Evolutionary conservation across 805 yeast species (phyloP).

Genomic region (Metschnikowia lunata): DNA sequence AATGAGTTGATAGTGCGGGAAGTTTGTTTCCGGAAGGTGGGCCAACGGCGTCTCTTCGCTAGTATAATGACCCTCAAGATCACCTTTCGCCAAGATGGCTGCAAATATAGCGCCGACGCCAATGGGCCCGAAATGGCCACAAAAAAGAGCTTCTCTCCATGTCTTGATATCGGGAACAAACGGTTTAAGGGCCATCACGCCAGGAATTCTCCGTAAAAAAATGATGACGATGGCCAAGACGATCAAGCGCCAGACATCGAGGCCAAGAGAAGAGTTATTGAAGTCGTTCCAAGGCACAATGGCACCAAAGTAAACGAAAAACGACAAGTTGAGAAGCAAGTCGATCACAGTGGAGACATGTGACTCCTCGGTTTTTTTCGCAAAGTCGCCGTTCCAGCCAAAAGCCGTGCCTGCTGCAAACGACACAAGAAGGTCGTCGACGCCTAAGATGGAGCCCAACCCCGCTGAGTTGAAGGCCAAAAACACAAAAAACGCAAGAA

Average conservation of each 20-base stretch:
- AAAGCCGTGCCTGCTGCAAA: constrained; percentile 93
- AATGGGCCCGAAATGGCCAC: constrained; percentile 95
- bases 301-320: constrained; percentile 86
- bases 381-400: constrained; percentile 91
- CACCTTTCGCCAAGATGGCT: constrained; percentile 70
- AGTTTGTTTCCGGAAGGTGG: constrained; percentile 41
- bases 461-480: constrained; percentile 85
- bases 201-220: constrained; percentile 77
- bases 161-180: constrained; percentile 81
- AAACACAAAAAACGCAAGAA: constrained; percentile 77
- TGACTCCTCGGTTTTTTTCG: constrained; percentile 74
- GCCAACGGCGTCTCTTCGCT: constrained; percentile 56
- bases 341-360: constrained; percentile 91
- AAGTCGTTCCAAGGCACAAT: constrained; percentile 84
- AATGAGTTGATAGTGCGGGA: constrained; percentile 55
- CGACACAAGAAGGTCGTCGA: constrained; percentile 82
- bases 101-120: constrained; percentile 94
- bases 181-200: constrained; percentile 68
- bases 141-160: constrained; percentile 91
- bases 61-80: constrained; percentile 50
- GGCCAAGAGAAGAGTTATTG: constrained; percentile 57
- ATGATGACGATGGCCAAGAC: constrained; percentile 70
- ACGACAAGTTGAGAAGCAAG: constrained; percentile 73
- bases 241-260: constrained; percentile 75
- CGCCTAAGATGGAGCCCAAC: constrained; percentile 80